Evolutionary conservation across 208 protist genomes (phyloP).

Genomic region (Giardia muris): DNA sequence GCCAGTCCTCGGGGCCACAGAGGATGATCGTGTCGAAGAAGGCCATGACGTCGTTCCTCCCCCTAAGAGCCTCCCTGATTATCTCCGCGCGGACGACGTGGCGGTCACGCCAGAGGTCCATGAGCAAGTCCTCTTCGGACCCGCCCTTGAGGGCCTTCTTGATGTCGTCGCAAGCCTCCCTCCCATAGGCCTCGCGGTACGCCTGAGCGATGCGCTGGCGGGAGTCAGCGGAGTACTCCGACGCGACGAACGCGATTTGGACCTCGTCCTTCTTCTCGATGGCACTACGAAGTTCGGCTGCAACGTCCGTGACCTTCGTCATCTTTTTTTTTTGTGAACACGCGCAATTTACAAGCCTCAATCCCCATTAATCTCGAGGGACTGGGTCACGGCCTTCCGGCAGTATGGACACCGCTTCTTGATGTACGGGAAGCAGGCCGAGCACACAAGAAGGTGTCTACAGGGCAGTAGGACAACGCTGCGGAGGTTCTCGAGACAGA

Average conservation of each 20-base stretch:
- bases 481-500: neutral
- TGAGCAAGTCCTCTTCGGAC: neutral
- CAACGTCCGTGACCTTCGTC: neutral
- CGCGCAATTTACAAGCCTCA: neutral
- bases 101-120: neutral
- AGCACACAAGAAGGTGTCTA: neutral
- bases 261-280: neutral
- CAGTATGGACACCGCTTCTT: neutral
- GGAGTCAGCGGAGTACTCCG: neutral
- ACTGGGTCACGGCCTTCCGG: neutral
- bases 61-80: neutral
- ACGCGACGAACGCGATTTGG: neutral
- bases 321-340: slow-evolving; percentile 7
- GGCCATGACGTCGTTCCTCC: neutral
- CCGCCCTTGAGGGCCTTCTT: slow-evolving; percentile 4
- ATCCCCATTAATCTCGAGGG: neutral
- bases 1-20: neutral
- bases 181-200: neutral
- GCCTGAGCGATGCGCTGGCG: neutral
- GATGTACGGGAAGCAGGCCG: neutral
- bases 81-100: neutral
- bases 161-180: neutral
- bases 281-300: neutral
- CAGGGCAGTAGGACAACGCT: neutral
- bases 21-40: slow-evolving; percentile 1